phyloP scores from a whole-genome alignment of 495 filamentous ascomycete species.

The Trichocladium antarcticum region DNA sequence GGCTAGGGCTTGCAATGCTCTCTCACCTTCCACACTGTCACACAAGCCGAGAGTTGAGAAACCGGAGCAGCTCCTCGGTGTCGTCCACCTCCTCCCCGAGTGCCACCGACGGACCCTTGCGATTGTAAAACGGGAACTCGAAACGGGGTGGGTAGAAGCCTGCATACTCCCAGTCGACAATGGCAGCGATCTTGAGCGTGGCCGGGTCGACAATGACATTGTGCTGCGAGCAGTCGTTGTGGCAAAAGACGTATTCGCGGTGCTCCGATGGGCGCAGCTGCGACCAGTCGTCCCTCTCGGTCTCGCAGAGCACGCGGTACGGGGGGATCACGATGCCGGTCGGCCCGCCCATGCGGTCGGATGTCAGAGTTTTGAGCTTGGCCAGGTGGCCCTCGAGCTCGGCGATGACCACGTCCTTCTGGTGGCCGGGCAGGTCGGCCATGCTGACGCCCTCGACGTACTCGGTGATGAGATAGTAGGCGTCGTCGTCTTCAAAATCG shows the following conservation, averaged over 20 bases:
- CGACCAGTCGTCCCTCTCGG: slow-evolving; percentile 5
- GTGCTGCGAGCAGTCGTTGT: slow-evolving; percentile 9
- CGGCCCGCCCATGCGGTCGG: slow-evolving; percentile 6
- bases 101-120: slow-evolving; percentile 3
- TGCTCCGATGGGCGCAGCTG: neutral
- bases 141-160: slow-evolving; percentile 9
- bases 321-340: slow-evolving; percentile 8
- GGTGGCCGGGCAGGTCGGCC: slow-evolving; percentile 4
- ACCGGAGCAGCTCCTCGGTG: neutral
- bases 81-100: slow-evolving; percentile 9
- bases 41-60: slow-evolving; percentile 3
- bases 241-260: slow-evolving; percentile 8
- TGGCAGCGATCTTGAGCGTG: slow-evolving; percentile 8
- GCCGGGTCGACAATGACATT: slow-evolving; percentile 10
- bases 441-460: slow-evolving; percentile 10
- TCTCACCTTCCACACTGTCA: neutral
- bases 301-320: slow-evolving; percentile 6
- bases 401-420: neutral
- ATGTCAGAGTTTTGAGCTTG: slow-evolving; percentile 2
- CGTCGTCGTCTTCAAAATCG: slow-evolving; percentile 11
- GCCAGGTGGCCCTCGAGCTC: slow-evolving; percentile 4
- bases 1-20: too few relatives aligned
- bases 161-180: slow-evolving; percentile 12
- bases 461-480: slow-evolving; percentile 8
- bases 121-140: slow-evolving; percentile 8